These are phyloP conservation scores for Diaporthe ilicicola DNA, from an alignment of 2,329 filamentous ascomycete genomes.

Conservation along the genomic window DNA sequence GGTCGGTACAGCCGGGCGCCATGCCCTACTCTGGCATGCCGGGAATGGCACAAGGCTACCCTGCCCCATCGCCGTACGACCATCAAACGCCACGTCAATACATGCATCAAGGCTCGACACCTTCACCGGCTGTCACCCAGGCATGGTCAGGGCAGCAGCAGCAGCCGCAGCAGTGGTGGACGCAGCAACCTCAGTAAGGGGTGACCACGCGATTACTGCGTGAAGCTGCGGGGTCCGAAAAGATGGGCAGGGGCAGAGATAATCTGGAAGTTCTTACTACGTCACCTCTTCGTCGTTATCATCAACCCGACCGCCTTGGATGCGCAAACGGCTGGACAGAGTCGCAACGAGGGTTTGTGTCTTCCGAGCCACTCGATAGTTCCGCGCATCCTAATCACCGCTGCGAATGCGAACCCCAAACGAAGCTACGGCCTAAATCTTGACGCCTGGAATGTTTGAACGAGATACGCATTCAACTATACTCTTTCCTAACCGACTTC, in stretches of 20 bases:
- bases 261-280: too few species aligned
- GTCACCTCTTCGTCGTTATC: not conserved
- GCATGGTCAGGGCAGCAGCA: constrained; percentile 69
- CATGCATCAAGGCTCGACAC: constrained; percentile 69
- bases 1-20: constrained; percentile 62
- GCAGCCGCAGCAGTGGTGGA: constrained; percentile 67
- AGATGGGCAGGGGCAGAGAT: not conserved
- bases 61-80: constrained; percentile 64
- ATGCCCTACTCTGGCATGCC: constrained; percentile 73
- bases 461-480: constrained; percentile 10
- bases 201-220: not conserved
- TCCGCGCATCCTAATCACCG: not conserved
- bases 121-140: constrained; percentile 59
- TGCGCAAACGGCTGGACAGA: not conserved
- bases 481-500: not conserved
- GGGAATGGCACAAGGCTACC: constrained; percentile 66
- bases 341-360: not conserved
- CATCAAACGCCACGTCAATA: constrained; percentile 73
- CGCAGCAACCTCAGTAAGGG: constrained; percentile 57
- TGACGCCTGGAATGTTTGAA: constrained; percentile 15
- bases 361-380: not conserved
- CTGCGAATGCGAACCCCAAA: not conserved
- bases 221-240: not conserved
- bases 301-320: not conserved
- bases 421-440: constrained; percentile 18